Conservation (phyloP, 768 basidiomycete genomes). For the Russula compacta region DNA sequence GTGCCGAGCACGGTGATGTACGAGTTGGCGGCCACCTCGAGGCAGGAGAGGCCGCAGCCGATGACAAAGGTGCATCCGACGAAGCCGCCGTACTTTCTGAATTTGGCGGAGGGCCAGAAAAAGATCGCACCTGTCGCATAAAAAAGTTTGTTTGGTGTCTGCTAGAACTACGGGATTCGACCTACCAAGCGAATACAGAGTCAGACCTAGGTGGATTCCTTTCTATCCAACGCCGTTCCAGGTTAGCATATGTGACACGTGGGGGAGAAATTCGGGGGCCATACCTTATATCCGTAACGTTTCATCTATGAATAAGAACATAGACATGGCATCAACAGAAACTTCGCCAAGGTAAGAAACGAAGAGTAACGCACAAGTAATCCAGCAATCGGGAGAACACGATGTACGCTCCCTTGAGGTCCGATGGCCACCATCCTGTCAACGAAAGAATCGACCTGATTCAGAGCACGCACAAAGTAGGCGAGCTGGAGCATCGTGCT, state of each 20-base stretch:
- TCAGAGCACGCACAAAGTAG: conserved; percentile 41
- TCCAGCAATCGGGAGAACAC: conserved; percentile 39
- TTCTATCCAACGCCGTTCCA: conserved; percentile 27
- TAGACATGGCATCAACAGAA: too few relatives aligned
- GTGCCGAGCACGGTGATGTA: conserved; percentile 64
- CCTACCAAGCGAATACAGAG: conserved; percentile 47
- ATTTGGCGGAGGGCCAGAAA: conserved; percentile 70
- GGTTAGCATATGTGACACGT: not conserved
- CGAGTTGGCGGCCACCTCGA: conserved; percentile 74
- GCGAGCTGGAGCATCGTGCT: conserved; percentile 31
- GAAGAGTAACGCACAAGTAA: too few relatives aligned
- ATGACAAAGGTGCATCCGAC: conserved; percentile 67
- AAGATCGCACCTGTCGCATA: too few relatives aligned
- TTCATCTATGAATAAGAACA: conserved; percentile 36
- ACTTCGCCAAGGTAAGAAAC: too few relatives aligned
- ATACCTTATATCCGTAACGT: conserved; percentile 46
- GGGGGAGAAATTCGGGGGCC: not conserved
- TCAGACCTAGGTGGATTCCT: conserved; percentile 55
- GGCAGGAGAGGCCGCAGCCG: conserved; percentile 55
- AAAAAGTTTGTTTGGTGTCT: too few relatives aligned
- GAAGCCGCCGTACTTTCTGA: conserved; percentile 59
- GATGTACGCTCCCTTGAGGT: conserved; percentile 46
- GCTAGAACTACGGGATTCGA: not conserved
- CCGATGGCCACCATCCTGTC: not conserved
- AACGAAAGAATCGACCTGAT: not conserved